Percentiles rank a stretch among this genome's conserved stretches.
Conservation (phyloP, 257 asterid genomes). For the Phtheirospermum japonicum region DNA sequence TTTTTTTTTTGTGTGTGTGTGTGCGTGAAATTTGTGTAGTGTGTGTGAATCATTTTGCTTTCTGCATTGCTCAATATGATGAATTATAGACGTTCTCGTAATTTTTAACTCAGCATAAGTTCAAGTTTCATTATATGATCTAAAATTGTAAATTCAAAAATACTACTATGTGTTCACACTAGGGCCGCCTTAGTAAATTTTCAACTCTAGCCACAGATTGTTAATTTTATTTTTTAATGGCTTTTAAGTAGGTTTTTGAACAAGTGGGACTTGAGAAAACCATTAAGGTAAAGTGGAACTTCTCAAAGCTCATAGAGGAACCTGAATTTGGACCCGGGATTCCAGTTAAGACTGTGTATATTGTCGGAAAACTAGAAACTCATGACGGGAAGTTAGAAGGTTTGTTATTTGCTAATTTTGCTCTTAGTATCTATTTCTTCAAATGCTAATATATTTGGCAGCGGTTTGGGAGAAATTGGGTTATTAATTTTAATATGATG, state of each 20-base stretch:
- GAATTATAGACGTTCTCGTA: neutral
- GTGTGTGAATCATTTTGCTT: neutral
- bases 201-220: constrained; percentile 15
- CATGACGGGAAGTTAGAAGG: constrained; percentile 51
- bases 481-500: neutral
- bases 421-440: constrained; percentile 1
- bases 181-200: constrained; percentile 8
- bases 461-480: constrained; percentile 4
- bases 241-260: constrained; percentile 51
- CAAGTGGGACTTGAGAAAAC: constrained; percentile 45
- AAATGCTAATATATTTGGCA: constrained; percentile 8
- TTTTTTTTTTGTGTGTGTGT: too few relatives aligned
- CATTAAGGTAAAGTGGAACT: constrained; percentile 51
- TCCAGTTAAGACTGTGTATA: constrained; percentile 57
- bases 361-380: constrained; percentile 45
- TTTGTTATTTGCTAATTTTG: constrained; percentile 26
- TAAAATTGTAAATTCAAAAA: neutral
- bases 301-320: constrained; percentile 59
- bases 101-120: neutral
- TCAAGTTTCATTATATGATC: neutral
- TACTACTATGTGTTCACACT: neutral
- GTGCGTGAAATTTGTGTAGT: too few relatives aligned
- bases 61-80: neutral
- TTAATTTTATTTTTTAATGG: constrained; percentile 20
- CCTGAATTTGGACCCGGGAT: constrained; percentile 91